Evolutionary conservation across 2,329 filamentous ascomycete genomes (phyloP).

Genomic region (Chrysoporthe austroafricana): DNA sequence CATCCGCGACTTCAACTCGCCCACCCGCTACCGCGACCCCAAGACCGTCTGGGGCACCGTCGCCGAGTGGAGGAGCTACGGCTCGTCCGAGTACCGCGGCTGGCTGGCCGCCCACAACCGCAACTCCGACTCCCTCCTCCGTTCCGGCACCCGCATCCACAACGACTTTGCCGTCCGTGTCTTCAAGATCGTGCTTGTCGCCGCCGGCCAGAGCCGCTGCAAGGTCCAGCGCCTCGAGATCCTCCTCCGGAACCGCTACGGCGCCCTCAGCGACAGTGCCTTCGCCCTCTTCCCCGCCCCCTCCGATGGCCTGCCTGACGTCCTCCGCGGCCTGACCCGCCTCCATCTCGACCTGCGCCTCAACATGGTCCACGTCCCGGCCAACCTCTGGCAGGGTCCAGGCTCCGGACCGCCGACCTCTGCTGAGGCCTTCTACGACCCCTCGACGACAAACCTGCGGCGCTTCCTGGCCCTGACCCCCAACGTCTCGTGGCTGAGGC

Average conservation of each 20-base stretch:
- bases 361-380: background rate
- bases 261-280: slow-evolving; percentile 43
- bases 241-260: slow-evolving; percentile 41
- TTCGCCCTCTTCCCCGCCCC: slow-evolving; percentile 51
- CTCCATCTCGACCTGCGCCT: slow-evolving; percentile 45
- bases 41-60: slow-evolving; percentile 54
- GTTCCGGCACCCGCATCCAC: slow-evolving; percentile 6
- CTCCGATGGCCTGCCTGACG: slow-evolving; percentile 40
- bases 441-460: slow-evolving; percentile 32
- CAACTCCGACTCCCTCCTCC: background rate
- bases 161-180: slow-evolving; percentile 37
- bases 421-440: slow-evolving; percentile 21
- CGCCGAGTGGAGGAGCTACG: slow-evolving; percentile 42
- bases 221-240: slow-evolving; percentile 51
- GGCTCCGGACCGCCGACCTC: slow-evolving; percentile 5
- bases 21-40: slow-evolving; percentile 54
- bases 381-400: background rate
- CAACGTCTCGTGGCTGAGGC: slow-evolving; percentile 55
- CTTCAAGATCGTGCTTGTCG: slow-evolving; percentile 47
- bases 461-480: slow-evolving; percentile 45
- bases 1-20: slow-evolving; percentile 61
- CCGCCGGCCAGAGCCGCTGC: slow-evolving; percentile 45
- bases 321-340: slow-evolving; percentile 51
- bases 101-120: slow-evolving; percentile 1
- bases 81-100: slow-evolving; percentile 35